Base-by-base conservation (phyloP, 495 filamentous ascomycete species). In the Xylaria palmicola region DNA sequence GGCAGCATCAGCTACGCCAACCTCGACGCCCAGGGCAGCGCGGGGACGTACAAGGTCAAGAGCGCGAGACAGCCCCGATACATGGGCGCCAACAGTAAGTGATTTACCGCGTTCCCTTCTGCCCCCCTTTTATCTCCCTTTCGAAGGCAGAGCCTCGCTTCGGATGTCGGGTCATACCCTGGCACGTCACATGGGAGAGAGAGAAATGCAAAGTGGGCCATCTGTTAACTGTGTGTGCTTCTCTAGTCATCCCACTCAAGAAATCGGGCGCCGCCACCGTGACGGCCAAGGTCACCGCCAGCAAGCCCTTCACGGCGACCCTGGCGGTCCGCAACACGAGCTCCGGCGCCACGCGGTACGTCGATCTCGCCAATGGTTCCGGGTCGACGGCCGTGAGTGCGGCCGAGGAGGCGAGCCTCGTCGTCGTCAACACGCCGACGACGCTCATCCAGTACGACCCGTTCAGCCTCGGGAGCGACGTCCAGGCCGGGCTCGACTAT, bases 21-120 rank as follows among this genome's bases (percentile, higher is more conserved):
- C 40, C 50, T 76, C 8, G 76, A 80, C 45, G 61, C 69, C 0
- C 66, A 64, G 26, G 70, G 72, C 9, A 63, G 51, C 15, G 15
- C 41, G 17, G 77, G 77, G 13, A 68, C 59, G n/a, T 80, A 77
- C 44, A 64, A 66, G 29, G 76, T 78, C 27, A 80, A 80, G 62
- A 40, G 65, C 5, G 75, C 71, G n/a, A 59, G 77, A 3, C 61
- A 67, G 43, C 77, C 78, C 26, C 59, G 74, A 36, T 80, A 80
- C 56, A 75, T 79, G 75, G 78, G 78, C 0, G 72, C 77, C 15
- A 80, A 77, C 57, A 79, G 55, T 57, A 37, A 37, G 55, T 44
- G 7, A 32, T 44, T 1, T 17, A 12, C 54, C 6, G 10, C 4
- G 0, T 17, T 47, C 34, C 5, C 15, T 30, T n/a, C n/a, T n/a